phyloP scores from a whole-genome alignment of 2,329 filamentous ascomycete genomes.

The Clonostachys byssicola region DNA sequence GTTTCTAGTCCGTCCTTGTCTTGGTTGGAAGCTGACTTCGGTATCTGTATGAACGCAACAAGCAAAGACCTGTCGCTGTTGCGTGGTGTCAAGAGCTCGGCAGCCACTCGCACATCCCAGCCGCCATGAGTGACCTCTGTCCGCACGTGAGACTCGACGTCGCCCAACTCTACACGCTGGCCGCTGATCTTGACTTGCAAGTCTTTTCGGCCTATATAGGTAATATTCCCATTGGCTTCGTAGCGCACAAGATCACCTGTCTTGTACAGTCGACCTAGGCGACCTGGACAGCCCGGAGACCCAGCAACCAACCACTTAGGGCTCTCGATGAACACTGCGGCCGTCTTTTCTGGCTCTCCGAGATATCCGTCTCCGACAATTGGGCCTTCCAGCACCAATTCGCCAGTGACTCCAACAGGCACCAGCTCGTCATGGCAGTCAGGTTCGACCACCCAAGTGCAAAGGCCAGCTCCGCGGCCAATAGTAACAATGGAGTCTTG shows the following conservation, averaged over 20 bases:
- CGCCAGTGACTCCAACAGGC: slow-evolving; percentile 17
- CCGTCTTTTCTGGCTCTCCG: slow-evolving; percentile 5
- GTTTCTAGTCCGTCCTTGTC: neutral
- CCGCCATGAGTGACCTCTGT: neutral
- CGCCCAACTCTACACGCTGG: slow-evolving; percentile 44
- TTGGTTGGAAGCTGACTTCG: neutral
- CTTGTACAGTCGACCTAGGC: slow-evolving; percentile 35
- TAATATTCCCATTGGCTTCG: slow-evolving; percentile 27
- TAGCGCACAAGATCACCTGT: slow-evolving; percentile 43
- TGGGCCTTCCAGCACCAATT: slow-evolving; percentile 34
- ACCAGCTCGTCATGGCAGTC: slow-evolving; percentile 1
- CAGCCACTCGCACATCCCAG: neutral
- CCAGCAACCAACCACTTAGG: neutral
- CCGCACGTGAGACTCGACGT: slow-evolving; percentile 31
- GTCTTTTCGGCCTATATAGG: slow-evolving; percentile 52
- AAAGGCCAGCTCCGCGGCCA: slow-evolving; percentile 3
- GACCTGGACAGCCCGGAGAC: slow-evolving; percentile 21
- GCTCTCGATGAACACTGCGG: slow-evolving; percentile 3
- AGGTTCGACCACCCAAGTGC: slow-evolving; percentile 14
- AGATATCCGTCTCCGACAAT: slow-evolving; percentile 5
- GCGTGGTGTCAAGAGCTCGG: neutral
- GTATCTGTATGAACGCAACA: neutral
- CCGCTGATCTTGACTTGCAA: slow-evolving; percentile 53
- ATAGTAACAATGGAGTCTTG: slow-evolving; percentile 14
- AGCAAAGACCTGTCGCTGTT: neutral